phyloP scores from a whole-genome alignment of 768 basidiomycete genomes.

The Hygrocybe coccinea region DNA sequence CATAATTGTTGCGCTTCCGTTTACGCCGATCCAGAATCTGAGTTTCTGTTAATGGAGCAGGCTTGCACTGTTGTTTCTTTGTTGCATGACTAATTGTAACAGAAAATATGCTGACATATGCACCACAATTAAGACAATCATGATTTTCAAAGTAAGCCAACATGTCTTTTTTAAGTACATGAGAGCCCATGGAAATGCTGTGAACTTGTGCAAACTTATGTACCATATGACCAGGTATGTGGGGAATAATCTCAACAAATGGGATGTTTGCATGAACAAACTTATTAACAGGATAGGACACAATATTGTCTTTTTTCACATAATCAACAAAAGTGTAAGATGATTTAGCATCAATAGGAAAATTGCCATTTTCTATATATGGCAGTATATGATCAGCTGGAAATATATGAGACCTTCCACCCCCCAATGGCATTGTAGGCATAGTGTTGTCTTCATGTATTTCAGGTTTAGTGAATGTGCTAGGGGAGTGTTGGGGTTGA shows the following conservation, averaged over 20 bases:
- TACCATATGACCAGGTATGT: background rate
- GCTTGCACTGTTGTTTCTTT: background rate
- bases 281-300: background rate
- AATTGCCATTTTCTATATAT: background rate
- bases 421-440: background rate
- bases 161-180: background rate
- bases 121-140: background rate
- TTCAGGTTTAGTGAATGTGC: background rate
- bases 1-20: background rate
- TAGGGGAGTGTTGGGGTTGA: background rate
- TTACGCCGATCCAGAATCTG: slow-evolving; percentile 13
- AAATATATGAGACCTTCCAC: background rate
- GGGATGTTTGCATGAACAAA: slow-evolving; percentile 2
- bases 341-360: background rate
- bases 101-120: background rate
- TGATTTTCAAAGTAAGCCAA: background rate
- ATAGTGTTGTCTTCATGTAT: too few relatives aligned
- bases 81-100: background rate
- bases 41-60: slow-evolving; percentile 13
- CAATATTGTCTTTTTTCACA: background rate
- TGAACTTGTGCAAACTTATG: slow-evolving; percentile 1
- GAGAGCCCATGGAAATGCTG: background rate
- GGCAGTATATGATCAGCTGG: background rate
- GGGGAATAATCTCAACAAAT: background rate
- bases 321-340: background rate